phyloP scores from a whole-genome alignment of 805 yeast genomes.

The Metschnikowia baotianmanensis region DNA sequence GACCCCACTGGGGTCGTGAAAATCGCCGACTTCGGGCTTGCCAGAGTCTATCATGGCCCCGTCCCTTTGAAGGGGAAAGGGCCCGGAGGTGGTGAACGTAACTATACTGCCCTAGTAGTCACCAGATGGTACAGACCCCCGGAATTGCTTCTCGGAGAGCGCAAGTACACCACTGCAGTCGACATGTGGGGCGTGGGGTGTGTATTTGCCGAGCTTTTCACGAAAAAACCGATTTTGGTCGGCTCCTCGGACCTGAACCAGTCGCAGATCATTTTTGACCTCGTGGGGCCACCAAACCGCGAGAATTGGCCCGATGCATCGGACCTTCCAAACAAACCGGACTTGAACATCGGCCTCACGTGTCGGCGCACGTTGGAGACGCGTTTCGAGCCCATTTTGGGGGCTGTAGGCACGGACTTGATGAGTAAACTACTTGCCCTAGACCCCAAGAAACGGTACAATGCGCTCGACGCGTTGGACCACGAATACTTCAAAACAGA shows the following conservation, averaged over 20 bases:
- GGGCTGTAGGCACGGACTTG: conserved; percentile 51
- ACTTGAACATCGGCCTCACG: conserved; percentile 44
- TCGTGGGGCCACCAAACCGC: conserved; percentile 76
- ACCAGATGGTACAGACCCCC: conserved; percentile 99
- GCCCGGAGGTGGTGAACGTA: conserved; percentile 55
- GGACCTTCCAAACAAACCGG: conserved; percentile 54
- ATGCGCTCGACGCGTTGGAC: conserved; percentile 74
- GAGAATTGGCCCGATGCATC: conserved; percentile 61
- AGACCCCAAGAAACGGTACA: conserved; percentile 70
- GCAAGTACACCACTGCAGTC: conserved; percentile 86
- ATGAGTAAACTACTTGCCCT: conserved; percentile 60
- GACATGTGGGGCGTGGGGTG: conserved; percentile 99
- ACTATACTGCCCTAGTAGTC: conserved; percentile 70
- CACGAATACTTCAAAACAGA: conserved; percentile 65
- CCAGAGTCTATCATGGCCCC: conserved; percentile 66
- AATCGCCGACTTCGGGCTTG: conserved; percentile 95
- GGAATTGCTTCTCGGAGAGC: conserved; percentile 82
- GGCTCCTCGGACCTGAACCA: conserved; percentile 89
- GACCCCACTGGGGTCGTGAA: conserved; percentile 76
- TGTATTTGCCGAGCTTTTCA: conserved; percentile 88
- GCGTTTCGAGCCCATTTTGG: conserved; percentile 44
- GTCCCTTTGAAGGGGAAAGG: conserved; percentile 53
- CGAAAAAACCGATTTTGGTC: conserved; percentile 75
- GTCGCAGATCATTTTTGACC: conserved; percentile 72
- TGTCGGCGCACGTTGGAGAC: conserved; percentile 47